A percentile compares a stretch with the other conserved stretches of the same genome.
Conservation (phyloP, 108 stramenopile genomes). For the Chaetoceros muelleri region DNA sequence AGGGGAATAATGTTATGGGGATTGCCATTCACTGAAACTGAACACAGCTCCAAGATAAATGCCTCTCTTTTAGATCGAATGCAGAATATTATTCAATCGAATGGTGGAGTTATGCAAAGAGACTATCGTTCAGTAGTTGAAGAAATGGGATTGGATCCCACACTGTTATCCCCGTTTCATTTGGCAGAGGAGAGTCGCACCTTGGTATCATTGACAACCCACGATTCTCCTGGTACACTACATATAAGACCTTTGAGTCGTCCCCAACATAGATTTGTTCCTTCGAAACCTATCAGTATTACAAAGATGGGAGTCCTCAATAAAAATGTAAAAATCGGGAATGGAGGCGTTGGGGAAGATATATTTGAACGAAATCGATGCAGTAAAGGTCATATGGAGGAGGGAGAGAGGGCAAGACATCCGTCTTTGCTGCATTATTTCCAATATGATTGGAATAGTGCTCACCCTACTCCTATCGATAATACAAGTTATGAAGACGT, state of each 20-base stretch:
- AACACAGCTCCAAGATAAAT: constrained; percentile 34
- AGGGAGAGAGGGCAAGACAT: constrained; percentile 12
- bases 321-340: constrained; percentile 39
- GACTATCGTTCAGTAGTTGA: constrained; percentile 20
- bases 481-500: constrained; percentile 4
- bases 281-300: constrained; percentile 34
- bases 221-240: constrained; percentile 5
- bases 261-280: constrained; percentile 67
- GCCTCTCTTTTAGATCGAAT: constrained; percentile 37
- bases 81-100: constrained; percentile 42
- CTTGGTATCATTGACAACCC: constrained; percentile 42
- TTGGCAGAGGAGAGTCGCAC: constrained; percentile 47
- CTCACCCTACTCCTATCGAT: background rate
- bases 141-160: constrained; percentile 1
- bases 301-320: constrained; percentile 43
- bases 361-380: constrained; percentile 34
- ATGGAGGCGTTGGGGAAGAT: constrained; percentile 52
- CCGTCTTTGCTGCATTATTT: constrained; percentile 29
- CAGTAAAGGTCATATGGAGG: background rate
- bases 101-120: constrained; percentile 46
- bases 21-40: constrained; percentile 38
- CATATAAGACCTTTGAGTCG: constrained; percentile 9
- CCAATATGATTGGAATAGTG: constrained; percentile 18
- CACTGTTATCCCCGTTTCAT: constrained; percentile 2
- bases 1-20: constrained; percentile 82